Evolutionary conservation across 352 stramenopile species (phyloP).

Genomic region (Globisporangium takayamanum): DNA sequence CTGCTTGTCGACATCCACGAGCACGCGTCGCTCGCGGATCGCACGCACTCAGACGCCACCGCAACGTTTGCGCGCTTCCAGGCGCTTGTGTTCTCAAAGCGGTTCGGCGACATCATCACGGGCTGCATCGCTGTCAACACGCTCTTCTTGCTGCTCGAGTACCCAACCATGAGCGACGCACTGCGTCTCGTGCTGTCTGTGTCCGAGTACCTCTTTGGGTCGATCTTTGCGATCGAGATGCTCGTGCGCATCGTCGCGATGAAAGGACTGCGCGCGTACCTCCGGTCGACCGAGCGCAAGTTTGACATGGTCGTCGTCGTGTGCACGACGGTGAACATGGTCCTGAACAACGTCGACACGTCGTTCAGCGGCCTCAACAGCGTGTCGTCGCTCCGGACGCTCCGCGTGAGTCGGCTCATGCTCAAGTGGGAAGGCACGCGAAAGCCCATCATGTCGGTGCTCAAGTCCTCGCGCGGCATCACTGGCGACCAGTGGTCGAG

Average conservation of each 20-base stretch:
- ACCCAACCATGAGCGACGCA: slow-evolving; percentile 41
- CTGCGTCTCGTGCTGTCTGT: slow-evolving; percentile 35
- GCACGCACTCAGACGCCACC: slow-evolving; percentile 1
- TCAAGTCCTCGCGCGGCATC: slow-evolving; percentile 75
- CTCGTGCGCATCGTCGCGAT: slow-evolving; percentile 50
- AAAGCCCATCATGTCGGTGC: slow-evolving; percentile 70
- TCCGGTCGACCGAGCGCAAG: slow-evolving; percentile 50
- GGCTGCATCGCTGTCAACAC: slow-evolving; percentile 66
- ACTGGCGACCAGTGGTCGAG: slow-evolving; percentile 76
- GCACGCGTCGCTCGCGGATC: slow-evolving; percentile 7
- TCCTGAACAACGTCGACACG: slow-evolving; percentile 55
- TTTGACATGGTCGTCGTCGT: slow-evolving; percentile 72
- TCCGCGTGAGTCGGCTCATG: slow-evolving; percentile 68
- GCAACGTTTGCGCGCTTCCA: slow-evolving; percentile 24
- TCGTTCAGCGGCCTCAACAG: slow-evolving; percentile 56
- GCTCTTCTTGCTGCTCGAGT: slow-evolving; percentile 58
- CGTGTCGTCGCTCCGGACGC: slow-evolving; percentile 58
- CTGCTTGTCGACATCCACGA: slow-evolving; percentile 18
- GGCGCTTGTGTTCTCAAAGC: slow-evolving; percentile 57
- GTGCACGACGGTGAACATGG: slow-evolving; percentile 59
- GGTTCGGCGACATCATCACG: slow-evolving; percentile 68
- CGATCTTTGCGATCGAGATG: slow-evolving; percentile 62
- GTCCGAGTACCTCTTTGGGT: slow-evolving; percentile 65
- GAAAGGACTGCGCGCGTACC: slow-evolving; percentile 37
- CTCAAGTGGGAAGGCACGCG: slow-evolving; percentile 76